Percentiles rank a stretch among this genome's conserved stretches.
phyloP scores from a whole-genome alignment of 202 grass and related monocot genomes.

The Alloteropsis angusta region DNA sequence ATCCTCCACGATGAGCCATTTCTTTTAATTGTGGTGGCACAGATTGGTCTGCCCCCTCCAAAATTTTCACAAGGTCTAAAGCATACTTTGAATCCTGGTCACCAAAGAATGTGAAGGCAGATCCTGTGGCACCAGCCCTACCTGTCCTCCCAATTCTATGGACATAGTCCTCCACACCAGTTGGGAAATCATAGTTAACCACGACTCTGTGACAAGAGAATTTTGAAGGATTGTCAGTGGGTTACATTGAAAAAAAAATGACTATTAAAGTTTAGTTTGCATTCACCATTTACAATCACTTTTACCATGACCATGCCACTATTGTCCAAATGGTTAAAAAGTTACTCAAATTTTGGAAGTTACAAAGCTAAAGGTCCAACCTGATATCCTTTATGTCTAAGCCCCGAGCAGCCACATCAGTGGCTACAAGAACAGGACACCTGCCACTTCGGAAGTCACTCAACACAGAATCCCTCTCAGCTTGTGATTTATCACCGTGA shows the following conservation, averaged over 20 bases:
- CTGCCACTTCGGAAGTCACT: constrained; percentile 67
- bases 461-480: constrained; percentile 82
- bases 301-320: neutral
- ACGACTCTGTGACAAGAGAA: constrained; percentile 42
- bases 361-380: constrained; percentile 22
- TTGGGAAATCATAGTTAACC: constrained; percentile 93
- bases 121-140: constrained; percentile 67
- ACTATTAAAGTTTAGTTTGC: neutral
- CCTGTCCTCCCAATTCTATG: constrained; percentile 98
- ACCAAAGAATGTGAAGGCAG: constrained; percentile 85
- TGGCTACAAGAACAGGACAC: constrained; percentile 76
- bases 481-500: constrained; percentile 95
- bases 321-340: neutral
- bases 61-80: constrained; percentile 75
- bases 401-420: constrained; percentile 90
- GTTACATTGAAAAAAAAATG: neutral
- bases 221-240: constrained; percentile 17
- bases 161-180: constrained; percentile 86
- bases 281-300: neutral
- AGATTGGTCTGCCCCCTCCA: constrained; percentile 69
- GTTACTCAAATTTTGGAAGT: neutral
- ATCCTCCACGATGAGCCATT: constrained; percentile 64
- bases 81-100: constrained; percentile 78
- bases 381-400: constrained; percentile 91
- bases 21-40: constrained; percentile 57